Evolutionary conservation across 2,329 filamentous ascomycete species (phyloP).

Genomic region (Microdochium trichocladiopsis): DNA sequence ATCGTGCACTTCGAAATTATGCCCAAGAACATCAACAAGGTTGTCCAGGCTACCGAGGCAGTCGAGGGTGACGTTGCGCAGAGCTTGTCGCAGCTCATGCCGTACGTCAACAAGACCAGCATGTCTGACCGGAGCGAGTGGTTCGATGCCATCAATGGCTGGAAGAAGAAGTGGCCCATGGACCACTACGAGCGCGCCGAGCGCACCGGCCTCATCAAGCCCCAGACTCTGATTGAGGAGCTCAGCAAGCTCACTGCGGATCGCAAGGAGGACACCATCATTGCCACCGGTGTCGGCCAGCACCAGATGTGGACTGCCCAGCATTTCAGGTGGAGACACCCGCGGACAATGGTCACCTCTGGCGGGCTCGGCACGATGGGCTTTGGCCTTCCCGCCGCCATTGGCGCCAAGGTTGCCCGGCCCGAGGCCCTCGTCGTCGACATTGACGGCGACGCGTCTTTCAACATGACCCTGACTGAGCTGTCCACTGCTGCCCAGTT

Average conservation of each 20-base stretch:
- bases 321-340: constrained; percentile 90
- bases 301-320: constrained; percentile 99
- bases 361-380: constrained; percentile 96
- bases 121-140: constrained; percentile 68
- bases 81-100: constrained; percentile 71
- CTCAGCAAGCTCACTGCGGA: constrained; percentile 76
- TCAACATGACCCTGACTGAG: constrained; percentile 97
- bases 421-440: constrained; percentile 82
- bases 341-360: constrained; percentile 91
- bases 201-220: constrained; percentile 78
- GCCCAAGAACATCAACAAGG: constrained; percentile 99
- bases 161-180: constrained; percentile 90
- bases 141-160: constrained; percentile 82
- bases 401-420: constrained; percentile 85
- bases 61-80: constrained; percentile 85
- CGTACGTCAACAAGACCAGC: constrained; percentile 56
- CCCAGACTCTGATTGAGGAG: constrained; percentile 85
- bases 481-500: constrained; percentile 90
- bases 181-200: constrained; percentile 73
- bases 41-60: constrained; percentile 91
- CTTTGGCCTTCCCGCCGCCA: constrained; percentile 87
- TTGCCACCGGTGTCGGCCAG: constrained; percentile 91
- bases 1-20: constrained; percentile 98
- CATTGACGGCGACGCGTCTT: constrained; percentile 97
- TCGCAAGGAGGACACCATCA: constrained; percentile 78